These are phyloP conservation scores for Coemansia asiatica DNA, from an alignment of 192 early-diverging fungal genomes.

Conservation along the genomic window DNA sequence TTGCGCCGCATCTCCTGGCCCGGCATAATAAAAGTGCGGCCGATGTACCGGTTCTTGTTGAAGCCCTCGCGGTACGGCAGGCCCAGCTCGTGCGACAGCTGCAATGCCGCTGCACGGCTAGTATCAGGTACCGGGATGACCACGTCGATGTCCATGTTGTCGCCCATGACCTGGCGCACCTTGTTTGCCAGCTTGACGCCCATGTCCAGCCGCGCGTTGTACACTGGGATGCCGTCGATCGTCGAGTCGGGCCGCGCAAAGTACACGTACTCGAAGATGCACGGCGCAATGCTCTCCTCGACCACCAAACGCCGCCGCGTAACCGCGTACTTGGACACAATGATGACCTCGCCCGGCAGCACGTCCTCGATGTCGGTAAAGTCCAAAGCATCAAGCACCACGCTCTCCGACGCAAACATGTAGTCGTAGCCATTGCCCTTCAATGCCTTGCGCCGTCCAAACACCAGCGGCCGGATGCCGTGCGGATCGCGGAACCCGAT, in stretches of 20 bases:
- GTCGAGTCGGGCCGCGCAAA: conserved; percentile 99
- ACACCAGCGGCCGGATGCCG: conserved; percentile 94
- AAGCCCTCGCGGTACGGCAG: conserved; percentile 97
- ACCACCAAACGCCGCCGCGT: conserved; percentile 64
- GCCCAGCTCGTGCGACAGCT: conserved; percentile 85
- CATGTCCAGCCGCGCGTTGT: conserved; percentile 96
- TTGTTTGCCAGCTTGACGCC: conserved; percentile 92
- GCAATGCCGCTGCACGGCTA: conserved; percentile 89
- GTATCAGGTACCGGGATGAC: conserved; percentile 99
- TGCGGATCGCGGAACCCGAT: conserved; percentile 94
- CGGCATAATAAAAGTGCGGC: conserved; percentile 99
- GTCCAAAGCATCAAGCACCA: conserved; percentile 85
- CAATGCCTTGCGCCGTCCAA: conserved; percentile 72
- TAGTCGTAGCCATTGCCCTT: conserved; percentile 79
- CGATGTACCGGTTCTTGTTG: conserved; percentile 99
- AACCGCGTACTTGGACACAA: conserved; percentile 80
- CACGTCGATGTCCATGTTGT: conserved; percentile 90
- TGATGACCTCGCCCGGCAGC: conserved; percentile 89
- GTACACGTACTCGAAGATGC: conserved; percentile 99
- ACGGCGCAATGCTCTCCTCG: conserved; percentile 73
- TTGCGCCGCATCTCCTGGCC: conserved; percentile 88
- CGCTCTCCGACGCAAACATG: conserved; percentile 98
- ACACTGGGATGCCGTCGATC: conserved; percentile 98
- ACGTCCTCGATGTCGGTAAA: conserved; percentile 91
- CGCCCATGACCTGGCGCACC: conserved; percentile 72